Evolutionary conservation across 352 stramenopile genomes (phyloP).

Genomic region (Phytophthora melonis): DNA sequence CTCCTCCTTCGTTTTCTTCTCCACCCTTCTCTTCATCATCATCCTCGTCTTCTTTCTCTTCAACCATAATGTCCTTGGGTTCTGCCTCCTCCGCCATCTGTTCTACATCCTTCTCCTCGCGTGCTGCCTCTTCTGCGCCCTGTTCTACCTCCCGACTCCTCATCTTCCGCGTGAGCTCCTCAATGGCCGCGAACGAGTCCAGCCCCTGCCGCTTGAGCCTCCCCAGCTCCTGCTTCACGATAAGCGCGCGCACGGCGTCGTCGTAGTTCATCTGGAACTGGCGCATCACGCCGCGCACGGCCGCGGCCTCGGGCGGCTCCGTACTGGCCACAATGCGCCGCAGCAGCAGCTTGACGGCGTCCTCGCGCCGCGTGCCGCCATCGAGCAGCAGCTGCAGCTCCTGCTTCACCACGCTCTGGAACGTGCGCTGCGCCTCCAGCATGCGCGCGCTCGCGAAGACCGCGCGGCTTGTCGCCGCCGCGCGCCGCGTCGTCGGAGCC

Average conservation of each 20-base stretch:
- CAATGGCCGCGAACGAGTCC: conserved; percentile 87
- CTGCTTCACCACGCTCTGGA: conserved; percentile 83
- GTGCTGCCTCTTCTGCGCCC: background rate
- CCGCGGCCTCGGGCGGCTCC: conserved; percentile 60
- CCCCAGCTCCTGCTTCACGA: conserved; percentile 89
- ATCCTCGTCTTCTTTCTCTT: conserved; percentile 4
- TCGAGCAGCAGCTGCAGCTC: conserved; percentile 77
- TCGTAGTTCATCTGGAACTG: conserved; percentile 91
- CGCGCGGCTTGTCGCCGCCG: conserved; percentile 2
- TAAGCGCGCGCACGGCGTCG: conserved; percentile 83
- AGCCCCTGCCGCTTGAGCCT: conserved; percentile 78
- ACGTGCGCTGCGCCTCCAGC: conserved; percentile 72
- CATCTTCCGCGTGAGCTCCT: conserved; percentile 88
- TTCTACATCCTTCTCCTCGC: background rate
- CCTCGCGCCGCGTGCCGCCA: conserved; percentile 63
- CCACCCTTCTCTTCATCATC: conserved; percentile 13
- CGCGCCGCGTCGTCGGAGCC: conserved; percentile 32
- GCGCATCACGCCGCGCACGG: conserved; percentile 82
- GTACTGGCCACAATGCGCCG: conserved; percentile 79
- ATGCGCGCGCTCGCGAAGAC: conserved; percentile 47
- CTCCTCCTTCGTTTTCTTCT: background rate
- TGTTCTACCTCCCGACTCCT: conserved; percentile 39
- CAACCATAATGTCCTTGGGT: conserved; percentile 8
- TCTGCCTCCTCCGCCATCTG: conserved; percentile 14
- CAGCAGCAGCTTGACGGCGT: conserved; percentile 79